Base-by-base conservation (phyloP, 1,284 basidiomycete genomes). In the Fomitopsis pinicola region DNA sequence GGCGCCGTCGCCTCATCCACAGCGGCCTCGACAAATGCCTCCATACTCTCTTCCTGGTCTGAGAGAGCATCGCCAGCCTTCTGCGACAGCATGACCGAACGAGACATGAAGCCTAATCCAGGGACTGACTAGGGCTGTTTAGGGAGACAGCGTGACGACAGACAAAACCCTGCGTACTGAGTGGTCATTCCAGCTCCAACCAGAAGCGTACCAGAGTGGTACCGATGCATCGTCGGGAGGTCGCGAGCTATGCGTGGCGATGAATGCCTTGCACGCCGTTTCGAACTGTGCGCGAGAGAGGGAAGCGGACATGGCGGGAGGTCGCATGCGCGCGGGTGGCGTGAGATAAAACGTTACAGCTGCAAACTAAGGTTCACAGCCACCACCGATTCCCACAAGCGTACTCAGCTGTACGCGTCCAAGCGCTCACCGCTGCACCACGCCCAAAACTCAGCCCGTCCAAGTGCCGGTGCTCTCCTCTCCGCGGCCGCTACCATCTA, bases 221-320 rank as follows among this genome's bases (percentile, higher is more conserved):
- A 40, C n/a, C 63, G 57, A 54, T 54, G 28, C 30, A 56, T 58
- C 42, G 33, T 28, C 19, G 59, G 66, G 53, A 19, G 63, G 60
- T 19, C 63, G 62, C 44, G 58, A 40, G 19, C 62, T 60, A 54
- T 69, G 62, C 61, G 74, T 77, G 26, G 69, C 70, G 50, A 83
- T 74, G 62, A 87, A 79, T n/a, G 75, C 75, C 66, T 81, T 81
- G 74, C 84, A 89, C 40, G 83, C 83, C n/a, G 70, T 59, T 60
- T 87, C 83, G 68, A 91, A 92, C 62, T 86, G 75, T n/a, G 72
- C 50, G 64, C 87, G 84, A 67, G 86, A 81, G 62, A 86, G 72
- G 72, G 82, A 80, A 59, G 71, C 63, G 55, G 63, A 64, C 63
- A 69, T 67, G 58, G 62, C 48, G 59, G 68, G 63, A 28, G 60